phyloP scores from a whole-genome alignment of 371 early-diverging fungal species.

The Mortierella polycephala region DNA sequence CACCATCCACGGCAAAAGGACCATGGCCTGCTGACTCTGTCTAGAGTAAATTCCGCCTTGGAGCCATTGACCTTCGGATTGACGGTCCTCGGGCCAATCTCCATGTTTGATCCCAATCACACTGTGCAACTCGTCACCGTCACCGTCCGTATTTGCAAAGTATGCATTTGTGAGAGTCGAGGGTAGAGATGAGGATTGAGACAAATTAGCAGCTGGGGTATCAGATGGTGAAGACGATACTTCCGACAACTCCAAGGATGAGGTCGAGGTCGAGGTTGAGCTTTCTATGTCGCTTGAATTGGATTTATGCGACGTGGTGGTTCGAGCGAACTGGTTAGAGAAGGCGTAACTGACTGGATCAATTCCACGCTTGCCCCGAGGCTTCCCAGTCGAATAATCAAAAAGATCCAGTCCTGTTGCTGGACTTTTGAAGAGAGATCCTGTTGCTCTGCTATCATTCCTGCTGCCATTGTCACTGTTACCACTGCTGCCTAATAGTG shows the following conservation, averaged over 20 bases:
- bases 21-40: conserved; percentile 29
- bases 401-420: conserved; percentile 33
- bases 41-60: conserved; percentile 23
- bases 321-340: conserved; percentile 15
- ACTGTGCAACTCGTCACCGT: conserved; percentile 31
- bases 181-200: conserved; percentile 3
- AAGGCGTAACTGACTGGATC: conserved; percentile 12
- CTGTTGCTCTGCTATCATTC: neutral
- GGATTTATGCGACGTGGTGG: neutral
- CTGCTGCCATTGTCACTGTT: neutral
- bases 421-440: conserved; percentile 10
- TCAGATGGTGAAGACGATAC: no score
- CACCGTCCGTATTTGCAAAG: conserved; percentile 8
- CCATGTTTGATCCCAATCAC: conserved; percentile 48
- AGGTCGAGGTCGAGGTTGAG: no score
- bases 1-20: conserved; percentile 27
- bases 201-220: neutral
- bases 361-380: neutral
- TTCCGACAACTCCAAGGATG: no score
- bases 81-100: conserved; percentile 37
- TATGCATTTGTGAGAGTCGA: conserved; percentile 1
- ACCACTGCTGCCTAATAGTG: neutral
- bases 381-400: conserved; percentile 36
- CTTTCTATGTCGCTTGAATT: no score
- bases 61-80: conserved; percentile 22